Evolutionary conservation across 345 rosid species (phyloP).

Genomic region (Syzygium grande): DNA sequence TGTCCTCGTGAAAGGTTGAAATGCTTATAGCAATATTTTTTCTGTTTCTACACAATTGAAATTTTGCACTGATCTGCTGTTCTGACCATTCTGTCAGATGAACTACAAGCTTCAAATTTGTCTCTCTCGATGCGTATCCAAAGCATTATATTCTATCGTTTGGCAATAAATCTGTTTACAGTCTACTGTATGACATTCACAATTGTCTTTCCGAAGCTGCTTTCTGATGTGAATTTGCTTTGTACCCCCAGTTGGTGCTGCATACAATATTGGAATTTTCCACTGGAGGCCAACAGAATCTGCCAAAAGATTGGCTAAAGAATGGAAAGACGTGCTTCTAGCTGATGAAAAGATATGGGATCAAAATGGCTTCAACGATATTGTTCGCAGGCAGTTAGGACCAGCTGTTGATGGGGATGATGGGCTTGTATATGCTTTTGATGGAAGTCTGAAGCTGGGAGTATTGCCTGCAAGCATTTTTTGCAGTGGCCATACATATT

Average conservation of each 20-base stretch:
- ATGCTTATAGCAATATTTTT: not conserved
- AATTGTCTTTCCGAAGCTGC: not conserved
- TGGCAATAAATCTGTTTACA: not conserved
- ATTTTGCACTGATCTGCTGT: not conserved
- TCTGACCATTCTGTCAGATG: not conserved
- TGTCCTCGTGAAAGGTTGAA: not conserved
- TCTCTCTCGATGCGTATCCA: not conserved
- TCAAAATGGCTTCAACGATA: slow-evolving; percentile 92
- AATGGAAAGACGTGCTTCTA: slow-evolving; percentile 88
- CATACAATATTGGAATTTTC: slow-evolving; percentile 94
- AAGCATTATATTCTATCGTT: not conserved
- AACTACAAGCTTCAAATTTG: not conserved
- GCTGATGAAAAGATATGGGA: slow-evolving; percentile 97
- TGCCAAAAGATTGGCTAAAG: slow-evolving; percentile 73
- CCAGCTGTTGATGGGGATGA: slow-evolving; percentile 75
- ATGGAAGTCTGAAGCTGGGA: slow-evolving; percentile 92
- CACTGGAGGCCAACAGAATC: slow-evolving; percentile 95
- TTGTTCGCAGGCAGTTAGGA: slow-evolving; percentile 76
- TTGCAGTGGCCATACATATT: slow-evolving; percentile 95
- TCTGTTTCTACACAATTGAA: not conserved
- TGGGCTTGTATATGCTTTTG: slow-evolving; percentile 84
- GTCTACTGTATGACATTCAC: not conserved
- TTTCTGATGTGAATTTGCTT: slow-evolving; percentile 4
- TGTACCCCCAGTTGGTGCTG: slow-evolving; percentile 56
- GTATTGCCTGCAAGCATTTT: slow-evolving; percentile 89